Evolutionary conservation across 345 rosid genomes (phyloP), one percentile per base, ranked within the genome.

Genomic region (Linum tenue): DNA sequence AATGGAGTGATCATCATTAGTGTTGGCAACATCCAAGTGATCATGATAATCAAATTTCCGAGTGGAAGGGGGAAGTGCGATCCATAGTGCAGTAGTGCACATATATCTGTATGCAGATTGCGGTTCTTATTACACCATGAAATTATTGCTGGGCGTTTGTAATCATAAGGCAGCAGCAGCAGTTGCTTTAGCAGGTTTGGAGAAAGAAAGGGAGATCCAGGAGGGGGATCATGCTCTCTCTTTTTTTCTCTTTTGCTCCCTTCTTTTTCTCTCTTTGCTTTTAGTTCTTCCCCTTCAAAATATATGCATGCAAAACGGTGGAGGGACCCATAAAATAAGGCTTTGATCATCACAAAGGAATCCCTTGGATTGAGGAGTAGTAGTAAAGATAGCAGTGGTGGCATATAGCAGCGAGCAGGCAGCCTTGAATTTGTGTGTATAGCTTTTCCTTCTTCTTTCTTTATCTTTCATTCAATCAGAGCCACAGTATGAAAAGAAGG

Each of bases 351-450:
- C 71, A 70, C 71, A 69, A 40, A 74, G 68, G 70, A 74, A 74
- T 74, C 92, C 85, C 87, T 79, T 81, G 85, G 84, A 84, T 84
- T 82, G 80, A 82, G 88, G 86, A 81, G 81, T 62, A 67, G 48
- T 40, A 63, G 70, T 17, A 9, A 1, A 48, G 2, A 48, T 4
- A 8, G 5, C 44, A 41, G 9, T 22, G 31, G 31, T 22, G 31
- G 31, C 0, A 22, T 22, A 22, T 22, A 22, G 31, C 31, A 22
- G 31, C 0, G 31, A 22, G 31, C 31, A 22, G 31, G 31, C 67
- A 73, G 70, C 63, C 85, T 80, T 81, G 79, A 77, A 78, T 22
- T 22, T 22, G 31, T 22, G 58, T 55, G 15, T 5, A 12, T 17
- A 12, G 5, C 12, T 12, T 17, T 3, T 55, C 4, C 58, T 55